A percentile compares a stretch with the other conserved stretches of the same genome.
These are phyloP conservation scores for Eucalyptus curtisii DNA, from an alignment of 345 rosid species.

Conservation along the genomic window DNA sequence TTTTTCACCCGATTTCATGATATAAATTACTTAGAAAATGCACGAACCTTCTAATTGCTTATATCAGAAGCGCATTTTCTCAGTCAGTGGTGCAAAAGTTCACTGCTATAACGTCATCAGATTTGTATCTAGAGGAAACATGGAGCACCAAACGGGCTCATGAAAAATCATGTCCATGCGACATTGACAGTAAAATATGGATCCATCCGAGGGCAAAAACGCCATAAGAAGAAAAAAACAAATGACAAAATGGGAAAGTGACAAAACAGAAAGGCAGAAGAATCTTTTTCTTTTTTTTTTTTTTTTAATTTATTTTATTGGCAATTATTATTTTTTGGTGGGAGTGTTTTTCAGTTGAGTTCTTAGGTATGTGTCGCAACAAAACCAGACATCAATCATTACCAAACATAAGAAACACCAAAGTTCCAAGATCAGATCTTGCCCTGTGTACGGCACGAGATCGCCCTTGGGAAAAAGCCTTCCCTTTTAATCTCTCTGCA, in stretches of 20 bases:
- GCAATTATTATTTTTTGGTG: background rate
- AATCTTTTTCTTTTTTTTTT: background rate
- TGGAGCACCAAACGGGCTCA: background rate
- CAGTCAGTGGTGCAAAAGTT: background rate
- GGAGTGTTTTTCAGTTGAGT: background rate
- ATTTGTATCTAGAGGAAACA: background rate
- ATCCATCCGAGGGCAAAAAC: background rate
- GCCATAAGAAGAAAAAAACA: background rate
- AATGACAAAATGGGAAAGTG: background rate
- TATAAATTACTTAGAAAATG: background rate
- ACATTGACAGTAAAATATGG: background rate
- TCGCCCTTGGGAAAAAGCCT: background rate
- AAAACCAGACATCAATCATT: constrained; percentile 1
- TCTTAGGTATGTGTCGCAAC: background rate
- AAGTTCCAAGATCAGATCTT: background rate
- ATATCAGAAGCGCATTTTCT: background rate
- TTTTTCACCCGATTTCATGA: background rate
- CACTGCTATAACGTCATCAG: background rate
- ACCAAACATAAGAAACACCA: background rate
- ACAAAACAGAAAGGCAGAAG: background rate
- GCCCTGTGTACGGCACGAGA: background rate
- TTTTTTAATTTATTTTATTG: background rate
- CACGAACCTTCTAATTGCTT: background rate
- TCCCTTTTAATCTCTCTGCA: background rate
- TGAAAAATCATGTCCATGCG: background rate